These are phyloP conservation scores for Penicillium taxi DNA, from an alignment of 495 filamentous ascomycete genomes.

Conservation along the genomic window DNA sequence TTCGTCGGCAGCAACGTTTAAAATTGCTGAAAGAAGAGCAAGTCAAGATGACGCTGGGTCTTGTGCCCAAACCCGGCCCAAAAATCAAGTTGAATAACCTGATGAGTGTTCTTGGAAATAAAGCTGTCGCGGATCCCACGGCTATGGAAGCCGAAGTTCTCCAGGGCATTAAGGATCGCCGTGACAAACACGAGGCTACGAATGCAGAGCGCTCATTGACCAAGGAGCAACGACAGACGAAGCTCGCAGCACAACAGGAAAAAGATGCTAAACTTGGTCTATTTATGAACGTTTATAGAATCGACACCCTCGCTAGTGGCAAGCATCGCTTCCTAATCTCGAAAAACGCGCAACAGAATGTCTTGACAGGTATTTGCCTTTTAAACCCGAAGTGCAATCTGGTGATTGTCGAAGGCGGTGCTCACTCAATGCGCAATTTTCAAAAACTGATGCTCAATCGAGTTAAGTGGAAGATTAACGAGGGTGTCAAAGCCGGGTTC, in stretches of 20 bases:
- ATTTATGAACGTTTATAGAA: constrained; percentile 74
- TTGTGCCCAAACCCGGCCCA: constrained; percentile 80
- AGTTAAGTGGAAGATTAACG: constrained; percentile 90
- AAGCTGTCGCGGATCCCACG: constrained; percentile 95
- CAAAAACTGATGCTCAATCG: constrained; percentile 86
- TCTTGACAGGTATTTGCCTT: constrained; percentile 78
- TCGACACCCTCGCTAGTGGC: constrained; percentile 79
- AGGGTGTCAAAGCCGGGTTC: constrained; percentile 54
- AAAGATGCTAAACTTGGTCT: constrained; percentile 83
- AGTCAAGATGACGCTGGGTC: constrained; percentile 85
- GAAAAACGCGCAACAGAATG: constrained; percentile 82
- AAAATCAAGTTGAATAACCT: constrained; percentile 94
- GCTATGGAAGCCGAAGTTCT: constrained; percentile 93
- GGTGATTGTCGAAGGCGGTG: constrained; percentile 85
- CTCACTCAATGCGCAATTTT: constrained; percentile 70
- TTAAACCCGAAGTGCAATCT: constrained; percentile 81
- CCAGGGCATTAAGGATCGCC: constrained; percentile 78
- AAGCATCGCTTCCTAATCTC: constrained; percentile 88
- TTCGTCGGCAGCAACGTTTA: constrained; percentile 83
- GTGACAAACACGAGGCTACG: constrained; percentile 59
- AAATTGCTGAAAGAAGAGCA: constrained; percentile 91
- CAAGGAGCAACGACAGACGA: constrained; percentile 82
- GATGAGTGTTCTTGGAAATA: constrained; percentile 95
- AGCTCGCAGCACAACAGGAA: constrained; percentile 73
- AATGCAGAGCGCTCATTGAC: constrained; percentile 89